A percentile compares a stretch with the other conserved stretches of the same genome.
These are phyloP conservation scores for Scutellaria minor DNA, from an alignment of 257 asterid species.

Conservation along the genomic window DNA sequence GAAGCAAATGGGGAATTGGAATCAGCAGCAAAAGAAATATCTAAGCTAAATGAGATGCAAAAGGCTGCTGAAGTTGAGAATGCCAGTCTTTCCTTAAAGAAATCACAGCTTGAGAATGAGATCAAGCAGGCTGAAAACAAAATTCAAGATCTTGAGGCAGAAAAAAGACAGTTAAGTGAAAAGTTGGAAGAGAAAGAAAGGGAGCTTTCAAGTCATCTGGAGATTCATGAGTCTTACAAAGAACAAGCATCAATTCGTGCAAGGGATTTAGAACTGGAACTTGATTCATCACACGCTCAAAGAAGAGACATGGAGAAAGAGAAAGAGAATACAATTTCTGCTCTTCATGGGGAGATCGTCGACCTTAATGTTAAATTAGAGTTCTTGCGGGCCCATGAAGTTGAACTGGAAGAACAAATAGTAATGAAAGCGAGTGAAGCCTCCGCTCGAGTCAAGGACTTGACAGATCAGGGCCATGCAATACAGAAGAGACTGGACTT, in stretches of 20 bases:
- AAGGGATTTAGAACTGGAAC: slow-evolving; percentile 74
- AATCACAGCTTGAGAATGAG: slow-evolving; percentile 48
- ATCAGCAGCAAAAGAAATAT: slow-evolving; percentile 35
- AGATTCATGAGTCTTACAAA: slow-evolving; percentile 75
- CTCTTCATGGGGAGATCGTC: slow-evolving; percentile 49
- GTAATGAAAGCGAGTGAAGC: slow-evolving; percentile 49
- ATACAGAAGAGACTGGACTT: slow-evolving; percentile 59
- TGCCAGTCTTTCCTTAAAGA: slow-evolving; percentile 33
- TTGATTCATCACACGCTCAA: slow-evolving; percentile 57
- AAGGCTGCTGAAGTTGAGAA: slow-evolving; percentile 51
- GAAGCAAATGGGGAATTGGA: slow-evolving; percentile 43
- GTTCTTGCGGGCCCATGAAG: slow-evolving; percentile 49
- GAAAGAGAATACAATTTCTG: slow-evolving; percentile 63
- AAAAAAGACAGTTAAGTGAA: slow-evolving; percentile 50
- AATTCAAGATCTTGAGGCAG: slow-evolving; percentile 52
- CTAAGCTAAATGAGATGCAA: slow-evolving; percentile 37
- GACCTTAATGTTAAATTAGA: slow-evolving; percentile 58
- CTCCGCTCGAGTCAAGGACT: slow-evolving; percentile 37
- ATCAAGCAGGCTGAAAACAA: slow-evolving; percentile 46
- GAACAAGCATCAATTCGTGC: slow-evolving; percentile 55
- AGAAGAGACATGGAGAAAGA: slow-evolving; percentile 67
- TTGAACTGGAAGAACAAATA: slow-evolving; percentile 58
- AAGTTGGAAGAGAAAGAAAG: slow-evolving; percentile 62
- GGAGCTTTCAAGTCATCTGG: slow-evolving; percentile 63
- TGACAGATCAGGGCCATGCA: slow-evolving; percentile 6